Evolutionary conservation across 2,329 filamentous ascomycete species (phyloP).

Genomic region (Diaporthe ampelina): DNA sequence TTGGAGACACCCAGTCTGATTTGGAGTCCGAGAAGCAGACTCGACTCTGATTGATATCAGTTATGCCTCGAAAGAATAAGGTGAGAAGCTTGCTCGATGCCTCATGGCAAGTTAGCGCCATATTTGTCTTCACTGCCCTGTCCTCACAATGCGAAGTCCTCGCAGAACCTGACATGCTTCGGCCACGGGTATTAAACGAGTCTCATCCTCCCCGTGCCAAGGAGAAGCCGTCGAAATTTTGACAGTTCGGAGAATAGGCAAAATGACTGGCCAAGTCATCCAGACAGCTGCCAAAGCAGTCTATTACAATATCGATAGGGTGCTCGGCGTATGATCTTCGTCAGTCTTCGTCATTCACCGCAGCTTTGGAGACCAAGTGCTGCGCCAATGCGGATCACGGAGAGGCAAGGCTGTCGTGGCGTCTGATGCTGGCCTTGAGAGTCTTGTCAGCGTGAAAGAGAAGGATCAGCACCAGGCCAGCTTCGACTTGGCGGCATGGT

Average conservation of each 20-base stretch:
- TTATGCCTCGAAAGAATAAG: too few relatives aligned
- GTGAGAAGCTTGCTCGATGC: too few relatives aligned
- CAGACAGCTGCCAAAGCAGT: background rate
- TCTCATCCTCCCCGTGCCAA: background rate
- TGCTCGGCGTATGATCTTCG: background rate
- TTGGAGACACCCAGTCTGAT: too few relatives aligned
- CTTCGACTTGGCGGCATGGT: too few relatives aligned
- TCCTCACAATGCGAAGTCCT: too few relatives aligned
- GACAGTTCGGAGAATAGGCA: background rate
- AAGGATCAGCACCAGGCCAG: background rate
- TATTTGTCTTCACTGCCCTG: too few relatives aligned
- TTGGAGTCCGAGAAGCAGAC: too few relatives aligned
- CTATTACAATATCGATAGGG: background rate
- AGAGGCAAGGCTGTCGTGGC: conserved; percentile 8
- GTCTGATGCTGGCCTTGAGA: conserved; percentile 17
- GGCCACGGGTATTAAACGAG: background rate
- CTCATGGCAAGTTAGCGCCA: too few relatives aligned
- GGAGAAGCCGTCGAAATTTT: background rate
- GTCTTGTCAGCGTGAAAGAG: background rate
- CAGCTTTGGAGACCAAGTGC: background rate
- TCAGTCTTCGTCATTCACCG: background rate
- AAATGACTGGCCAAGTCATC: background rate
- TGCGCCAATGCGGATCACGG: conserved; percentile 27
- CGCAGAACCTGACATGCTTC: too few relatives aligned
- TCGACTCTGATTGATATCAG: too few relatives aligned